A percentile compares a stretch with the other conserved stretches of the same genome.
Evolutionary conservation across 2,329 filamentous ascomycete genomes (phyloP).

Genomic region (Alternaria dauci): DNA sequence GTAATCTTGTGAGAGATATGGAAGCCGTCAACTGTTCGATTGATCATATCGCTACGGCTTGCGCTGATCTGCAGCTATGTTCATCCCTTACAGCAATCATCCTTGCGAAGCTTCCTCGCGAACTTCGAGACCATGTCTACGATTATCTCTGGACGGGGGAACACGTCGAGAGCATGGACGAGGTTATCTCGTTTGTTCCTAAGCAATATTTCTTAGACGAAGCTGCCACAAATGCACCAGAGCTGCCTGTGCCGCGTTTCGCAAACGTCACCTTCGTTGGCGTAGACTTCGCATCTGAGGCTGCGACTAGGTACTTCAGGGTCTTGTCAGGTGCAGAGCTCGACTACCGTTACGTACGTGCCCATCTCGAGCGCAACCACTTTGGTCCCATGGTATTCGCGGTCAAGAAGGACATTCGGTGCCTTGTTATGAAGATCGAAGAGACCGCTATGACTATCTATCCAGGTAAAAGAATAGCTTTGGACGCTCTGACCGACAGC

Average conservation of each 20-base stretch:
- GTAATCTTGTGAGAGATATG: not conserved
- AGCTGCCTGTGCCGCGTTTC: slow-evolving; percentile 11
- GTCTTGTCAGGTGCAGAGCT: slow-evolving; percentile 5
- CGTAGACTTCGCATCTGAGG: slow-evolving; percentile 12
- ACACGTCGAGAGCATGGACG: slow-evolving; percentile 2
- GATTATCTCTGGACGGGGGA: slow-evolving; percentile 11
- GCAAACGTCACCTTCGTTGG: slow-evolving; percentile 10
- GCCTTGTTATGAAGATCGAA: slow-evolving; percentile 5
- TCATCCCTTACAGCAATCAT: slow-evolving; percentile 2
- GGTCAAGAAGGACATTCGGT: slow-evolving; percentile 3
- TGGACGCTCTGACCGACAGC: slow-evolving; percentile 2
- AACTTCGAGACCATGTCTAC: slow-evolving; percentile 17
- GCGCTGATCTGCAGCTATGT: slow-evolving; percentile 5
- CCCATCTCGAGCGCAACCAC: slow-evolving; percentile 7
- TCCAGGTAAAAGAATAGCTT: not conserved
- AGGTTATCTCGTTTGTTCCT: not conserved
- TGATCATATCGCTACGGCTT: not conserved
- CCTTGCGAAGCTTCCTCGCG: slow-evolving; percentile 7
- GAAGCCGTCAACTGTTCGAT: not conserved
- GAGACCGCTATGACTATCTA: not conserved
- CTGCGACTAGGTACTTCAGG: slow-evolving; percentile 11
- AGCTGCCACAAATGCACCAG: not conserved
- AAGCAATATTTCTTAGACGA: not conserved
- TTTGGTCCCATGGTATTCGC: slow-evolving; percentile 8
- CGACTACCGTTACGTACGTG: slow-evolving; percentile 9